Percentiles rank a stretch among this genome's conserved stretches.
These are phyloP conservation scores for Leucocoprinus birnbaumii DNA, from an alignment of 768 basidiomycete species.

Conservation along the genomic window DNA sequence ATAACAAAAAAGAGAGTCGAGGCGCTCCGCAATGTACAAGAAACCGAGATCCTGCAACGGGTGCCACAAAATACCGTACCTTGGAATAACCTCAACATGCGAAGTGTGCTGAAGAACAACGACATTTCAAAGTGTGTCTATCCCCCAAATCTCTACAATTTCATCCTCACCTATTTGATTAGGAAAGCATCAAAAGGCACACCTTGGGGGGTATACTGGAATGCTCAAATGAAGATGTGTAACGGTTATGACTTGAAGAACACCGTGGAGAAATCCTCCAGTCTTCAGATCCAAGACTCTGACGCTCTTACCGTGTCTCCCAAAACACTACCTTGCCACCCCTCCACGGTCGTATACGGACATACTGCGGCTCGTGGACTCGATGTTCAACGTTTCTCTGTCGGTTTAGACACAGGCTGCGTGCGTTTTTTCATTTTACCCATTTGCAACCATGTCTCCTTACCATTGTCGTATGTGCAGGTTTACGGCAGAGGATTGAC, in stretches of 20 bases:
- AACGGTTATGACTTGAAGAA: constrained; percentile 37
- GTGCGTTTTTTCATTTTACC: constrained; percentile 39
- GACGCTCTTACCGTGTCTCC: neutral
- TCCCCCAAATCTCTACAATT: constrained; percentile 12
- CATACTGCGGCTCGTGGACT: constrained; percentile 80
- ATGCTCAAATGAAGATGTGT: constrained; percentile 57
- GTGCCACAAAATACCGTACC: constrained; percentile 78
- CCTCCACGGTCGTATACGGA: constrained; percentile 82
- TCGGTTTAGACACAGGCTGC: constrained; percentile 88
- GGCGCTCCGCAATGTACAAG: constrained; percentile 56
- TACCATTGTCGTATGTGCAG: constrained; percentile 22
- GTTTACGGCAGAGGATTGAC: constrained; percentile 62
- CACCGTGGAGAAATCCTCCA: constrained; percentile 5
- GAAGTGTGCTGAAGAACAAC: constrained; percentile 43
- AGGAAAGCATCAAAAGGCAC: constrained; percentile 41
- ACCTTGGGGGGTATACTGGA: constrained; percentile 81
- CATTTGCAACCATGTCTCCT: neutral
- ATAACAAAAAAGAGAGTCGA: constrained; percentile 12
- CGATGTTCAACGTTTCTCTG: constrained; percentile 78
- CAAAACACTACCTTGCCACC: constrained; percentile 58
- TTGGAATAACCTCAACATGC: constrained; percentile 75
- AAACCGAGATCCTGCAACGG: constrained; percentile 59
- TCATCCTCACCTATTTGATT: neutral
- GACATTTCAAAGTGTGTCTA: constrained; percentile 39
- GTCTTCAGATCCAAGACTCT: neutral